A percentile compares a stretch with the other conserved stretches of the same genome.
Conservation (phyloP, 352 stramenopile species). For the Phytopythium chamaehyphon region DNA sequence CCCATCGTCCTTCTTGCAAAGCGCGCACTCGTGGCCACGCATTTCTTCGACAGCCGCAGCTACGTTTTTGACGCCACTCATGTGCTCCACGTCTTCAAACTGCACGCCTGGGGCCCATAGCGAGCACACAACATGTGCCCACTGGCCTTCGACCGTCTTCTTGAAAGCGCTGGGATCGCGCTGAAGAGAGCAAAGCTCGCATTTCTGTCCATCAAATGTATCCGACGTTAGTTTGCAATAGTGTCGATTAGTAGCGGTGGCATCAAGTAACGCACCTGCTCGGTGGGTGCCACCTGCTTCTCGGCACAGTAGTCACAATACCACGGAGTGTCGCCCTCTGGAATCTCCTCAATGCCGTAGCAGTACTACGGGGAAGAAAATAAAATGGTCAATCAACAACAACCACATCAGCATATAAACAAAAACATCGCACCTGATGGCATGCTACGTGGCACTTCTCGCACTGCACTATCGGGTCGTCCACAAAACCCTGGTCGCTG, state of each 20-base stretch:
- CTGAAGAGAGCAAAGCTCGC: slow-evolving; percentile 73
- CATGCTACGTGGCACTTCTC: slow-evolving; percentile 82
- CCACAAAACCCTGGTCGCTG: slow-evolving; percentile 81
- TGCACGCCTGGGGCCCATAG: slow-evolving; percentile 83
- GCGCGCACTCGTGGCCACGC: slow-evolving; percentile 44
- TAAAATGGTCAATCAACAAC: slow-evolving; percentile 7
- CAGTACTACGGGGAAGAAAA: slow-evolving; percentile 55
- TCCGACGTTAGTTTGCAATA: slow-evolving; percentile 1
- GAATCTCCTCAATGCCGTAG: slow-evolving; percentile 80
- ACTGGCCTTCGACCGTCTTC: slow-evolving; percentile 73
- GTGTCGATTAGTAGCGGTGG: slow-evolving; percentile 1
- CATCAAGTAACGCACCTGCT: slow-evolving; percentile 34
- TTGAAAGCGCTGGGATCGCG: slow-evolving; percentile 74
- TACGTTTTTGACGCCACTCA: slow-evolving; percentile 79
- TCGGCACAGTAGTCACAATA: slow-evolving; percentile 81
- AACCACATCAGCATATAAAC: not conserved
- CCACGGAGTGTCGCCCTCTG: slow-evolving; percentile 79
- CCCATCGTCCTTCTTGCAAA: slow-evolving; percentile 66
- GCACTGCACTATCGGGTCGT: slow-evolving; percentile 87
- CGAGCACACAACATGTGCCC: slow-evolving; percentile 86
- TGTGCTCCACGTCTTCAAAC: slow-evolving; percentile 81
- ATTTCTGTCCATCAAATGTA: slow-evolving; percentile 33
- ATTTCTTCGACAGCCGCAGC: slow-evolving; percentile 62
- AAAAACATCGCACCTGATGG: slow-evolving; percentile 55
- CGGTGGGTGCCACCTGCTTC: slow-evolving; percentile 24